Conservation (phyloP, 805 yeast genomes). For the Lipomyces oligophaga region DNA sequence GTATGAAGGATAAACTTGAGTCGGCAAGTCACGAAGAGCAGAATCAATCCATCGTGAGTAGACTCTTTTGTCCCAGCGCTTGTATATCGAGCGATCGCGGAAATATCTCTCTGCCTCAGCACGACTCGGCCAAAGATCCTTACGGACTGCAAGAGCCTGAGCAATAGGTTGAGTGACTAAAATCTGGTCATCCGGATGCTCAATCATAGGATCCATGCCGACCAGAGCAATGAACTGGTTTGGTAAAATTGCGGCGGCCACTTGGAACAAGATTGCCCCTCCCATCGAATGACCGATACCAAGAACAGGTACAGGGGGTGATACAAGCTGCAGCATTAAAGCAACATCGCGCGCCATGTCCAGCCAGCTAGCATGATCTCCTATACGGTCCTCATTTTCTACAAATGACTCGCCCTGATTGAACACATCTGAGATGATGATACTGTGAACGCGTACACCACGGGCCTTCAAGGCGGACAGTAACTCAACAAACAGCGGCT, state of each 20-base stretch:
- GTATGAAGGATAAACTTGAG: too few species aligned
- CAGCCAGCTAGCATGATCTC: conserved; percentile 26
- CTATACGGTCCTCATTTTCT: conserved; percentile 23
- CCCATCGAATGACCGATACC: conserved; percentile 32
- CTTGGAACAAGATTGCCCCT: conserved; percentile 19
- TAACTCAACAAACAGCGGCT: conserved; percentile 9
- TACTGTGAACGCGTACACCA: conserved; percentile 4
- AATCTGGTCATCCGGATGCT: conserved; percentile 7
- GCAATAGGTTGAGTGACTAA: conserved; percentile 5
- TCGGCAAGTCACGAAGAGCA: too few species aligned
- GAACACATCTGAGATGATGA: conserved; percentile 22
- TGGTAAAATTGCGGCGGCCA: conserved; percentile 16
- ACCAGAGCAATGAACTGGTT: conserved; percentile 19
- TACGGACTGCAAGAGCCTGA: conserved; percentile 9
- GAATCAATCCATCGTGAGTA: conserved; percentile 21
- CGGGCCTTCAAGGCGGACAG: not conserved
- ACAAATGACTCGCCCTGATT: conserved; percentile 27
- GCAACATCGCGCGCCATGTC: conserved; percentile 23
- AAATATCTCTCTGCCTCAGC: conserved; percentile 19
- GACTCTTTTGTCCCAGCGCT: conserved; percentile 20
- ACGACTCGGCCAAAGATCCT: conserved; percentile 23
- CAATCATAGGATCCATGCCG: conserved; percentile 29
- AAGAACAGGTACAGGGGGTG: conserved; percentile 24
- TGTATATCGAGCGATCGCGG: conserved; percentile 6
- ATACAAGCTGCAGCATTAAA: conserved; percentile 9